These are phyloP conservation scores for Neurospora cerealis DNA, from an alignment of 495 filamentous ascomycete genomes.

Conservation along the genomic window DNA sequence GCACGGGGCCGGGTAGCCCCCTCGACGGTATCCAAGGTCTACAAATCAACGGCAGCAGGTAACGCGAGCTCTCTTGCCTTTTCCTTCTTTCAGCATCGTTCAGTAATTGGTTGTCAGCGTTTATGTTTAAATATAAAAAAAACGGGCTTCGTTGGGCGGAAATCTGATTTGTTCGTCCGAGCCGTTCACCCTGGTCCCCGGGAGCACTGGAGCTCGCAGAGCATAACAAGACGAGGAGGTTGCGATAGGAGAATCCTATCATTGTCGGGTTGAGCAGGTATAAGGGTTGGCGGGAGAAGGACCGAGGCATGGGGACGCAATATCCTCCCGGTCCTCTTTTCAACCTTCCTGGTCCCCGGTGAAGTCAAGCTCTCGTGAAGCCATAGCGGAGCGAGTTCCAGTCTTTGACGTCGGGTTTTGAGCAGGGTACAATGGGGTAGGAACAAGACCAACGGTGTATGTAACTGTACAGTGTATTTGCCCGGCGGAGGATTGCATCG, in stretches of 20 bases:
- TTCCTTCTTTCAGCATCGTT: neutral
- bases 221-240: neutral
- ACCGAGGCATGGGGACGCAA: neutral
- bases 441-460: neutral
- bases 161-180: neutral
- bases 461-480: neutral
- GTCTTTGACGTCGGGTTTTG: neutral
- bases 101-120: neutral
- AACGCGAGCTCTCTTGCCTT: neutral
- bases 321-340: neutral
- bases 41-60: conserved; percentile 28
- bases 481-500: neutral
- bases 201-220: neutral
- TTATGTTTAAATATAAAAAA: neutral
- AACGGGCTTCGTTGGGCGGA: neutral
- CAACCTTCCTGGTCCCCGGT: neutral
- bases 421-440: neutral
- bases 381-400: neutral
- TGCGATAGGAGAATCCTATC: neutral
- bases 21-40: conserved; percentile 20
- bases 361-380: neutral
- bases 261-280: neutral
- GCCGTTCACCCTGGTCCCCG: neutral
- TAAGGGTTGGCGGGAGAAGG: neutral
- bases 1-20: conserved; percentile 27